Evolutionary conservation across 176 grass and related monocot species (phyloP).

Genomic region (Thalia dealbata): DNA sequence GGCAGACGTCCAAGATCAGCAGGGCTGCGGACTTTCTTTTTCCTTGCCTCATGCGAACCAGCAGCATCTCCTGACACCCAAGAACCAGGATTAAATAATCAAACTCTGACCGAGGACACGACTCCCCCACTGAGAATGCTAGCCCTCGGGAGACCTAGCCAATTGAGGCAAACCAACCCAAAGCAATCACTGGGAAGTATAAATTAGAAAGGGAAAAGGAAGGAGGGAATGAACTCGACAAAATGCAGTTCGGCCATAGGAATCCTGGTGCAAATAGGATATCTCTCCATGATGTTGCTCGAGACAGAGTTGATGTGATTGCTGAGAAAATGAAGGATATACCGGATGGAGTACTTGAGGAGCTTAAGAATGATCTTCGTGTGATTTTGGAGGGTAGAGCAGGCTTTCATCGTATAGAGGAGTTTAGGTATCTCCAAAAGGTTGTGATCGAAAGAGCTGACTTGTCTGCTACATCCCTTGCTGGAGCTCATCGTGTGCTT

Average conservation of each 20-base stretch:
- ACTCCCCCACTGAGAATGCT: conserved; percentile 64
- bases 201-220: conserved; percentile 49
- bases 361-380: conserved; percentile 45
- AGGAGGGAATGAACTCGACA: conserved; percentile 19
- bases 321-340: conserved; percentile 58
- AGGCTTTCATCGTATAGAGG: conserved; percentile 38
- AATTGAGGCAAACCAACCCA: conserved; percentile 27
- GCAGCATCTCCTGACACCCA: conserved; percentile 52
- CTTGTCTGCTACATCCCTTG: conserved; percentile 34
- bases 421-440: conserved; percentile 71
- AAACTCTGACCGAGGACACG: conserved; percentile 54
- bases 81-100: conserved; percentile 23
- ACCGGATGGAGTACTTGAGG: conserved; percentile 47
- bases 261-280: conserved; percentile 25
- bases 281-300: conserved; percentile 55
- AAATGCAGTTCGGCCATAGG: conserved; percentile 24
- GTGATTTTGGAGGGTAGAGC: conserved; percentile 53
- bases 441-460: conserved; percentile 51
- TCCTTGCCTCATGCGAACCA: conserved; percentile 54
- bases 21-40: conserved; percentile 54
- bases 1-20: conserved; percentile 24
- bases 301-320: conserved; percentile 35
- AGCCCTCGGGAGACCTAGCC: conserved; percentile 69
- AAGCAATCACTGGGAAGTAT: conserved; percentile 19
- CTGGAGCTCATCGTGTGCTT: conserved; percentile 42